Evolutionary conservation across 2,329 filamentous ascomycete genomes (phyloP).

Genomic region (Fulvia fulva): DNA sequence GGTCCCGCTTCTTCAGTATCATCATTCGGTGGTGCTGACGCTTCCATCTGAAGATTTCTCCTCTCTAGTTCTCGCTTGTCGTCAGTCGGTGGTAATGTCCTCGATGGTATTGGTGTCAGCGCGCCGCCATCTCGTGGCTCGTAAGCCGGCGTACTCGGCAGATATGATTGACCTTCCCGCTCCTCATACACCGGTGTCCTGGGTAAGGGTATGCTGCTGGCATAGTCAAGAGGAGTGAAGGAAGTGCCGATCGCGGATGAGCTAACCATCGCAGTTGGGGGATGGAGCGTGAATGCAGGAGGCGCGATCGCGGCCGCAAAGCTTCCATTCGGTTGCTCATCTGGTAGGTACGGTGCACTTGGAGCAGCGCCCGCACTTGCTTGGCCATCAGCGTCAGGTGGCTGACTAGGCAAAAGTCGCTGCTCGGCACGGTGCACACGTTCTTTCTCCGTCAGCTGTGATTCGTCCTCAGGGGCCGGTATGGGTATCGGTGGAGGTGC

Average conservation of each 20-base stretch:
- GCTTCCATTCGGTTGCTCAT: conserved; percentile 17
- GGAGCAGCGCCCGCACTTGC: conserved; percentile 33
- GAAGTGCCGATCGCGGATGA: conserved; percentile 6
- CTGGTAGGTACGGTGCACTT: conserved; percentile 27
- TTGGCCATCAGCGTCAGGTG: conserved; percentile 44
- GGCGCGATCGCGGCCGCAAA: conserved; percentile 4
- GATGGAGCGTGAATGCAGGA: conserved; percentile 20
- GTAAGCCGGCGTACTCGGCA: conserved; percentile 7
- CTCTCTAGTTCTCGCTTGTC: conserved; percentile 76
- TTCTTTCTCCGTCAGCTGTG: conserved; percentile 74
- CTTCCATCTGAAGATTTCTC: conserved; percentile 38
- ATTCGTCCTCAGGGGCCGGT: conserved; percentile 58
- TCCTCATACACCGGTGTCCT: conserved; percentile 15
- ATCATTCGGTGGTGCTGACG: conserved; percentile 36
- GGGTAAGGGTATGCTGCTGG: conserved; percentile 12
- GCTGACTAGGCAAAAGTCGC: conserved; percentile 75
- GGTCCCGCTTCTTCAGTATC: conserved; percentile 5
- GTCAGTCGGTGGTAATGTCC: conserved; percentile 44
- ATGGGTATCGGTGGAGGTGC: conserved; percentile 36
- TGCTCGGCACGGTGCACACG: conserved; percentile 72
- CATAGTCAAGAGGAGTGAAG: conserved; percentile 2
- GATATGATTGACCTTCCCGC: not conserved
- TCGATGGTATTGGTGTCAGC: not conserved
- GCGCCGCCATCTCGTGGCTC: conserved; percentile 8
- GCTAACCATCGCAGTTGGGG: conserved; percentile 15